These are phyloP conservation scores for Knufia fluminis DNA, from an alignment of 2,329 filamentous ascomycete genomes.

Conservation along the genomic window DNA sequence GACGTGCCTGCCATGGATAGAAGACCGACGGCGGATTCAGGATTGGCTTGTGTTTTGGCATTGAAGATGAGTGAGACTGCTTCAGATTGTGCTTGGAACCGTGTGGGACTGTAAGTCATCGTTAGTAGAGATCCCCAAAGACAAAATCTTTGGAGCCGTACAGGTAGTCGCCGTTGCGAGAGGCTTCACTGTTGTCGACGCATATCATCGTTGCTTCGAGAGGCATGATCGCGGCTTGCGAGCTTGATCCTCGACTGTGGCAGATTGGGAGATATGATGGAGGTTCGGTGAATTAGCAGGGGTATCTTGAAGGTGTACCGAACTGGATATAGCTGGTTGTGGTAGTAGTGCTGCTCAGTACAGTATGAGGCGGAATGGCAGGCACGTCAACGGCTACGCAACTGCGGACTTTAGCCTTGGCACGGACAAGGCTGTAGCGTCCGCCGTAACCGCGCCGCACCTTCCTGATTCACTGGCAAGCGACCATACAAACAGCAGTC, in stretches of 20 bases:
- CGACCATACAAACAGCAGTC: background rate
- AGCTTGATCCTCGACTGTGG: background rate
- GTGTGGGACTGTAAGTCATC: constrained; percentile 58
- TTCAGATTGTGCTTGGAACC: constrained; percentile 93
- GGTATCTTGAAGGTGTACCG: background rate
- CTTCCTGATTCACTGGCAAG: background rate
- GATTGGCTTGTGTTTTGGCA: constrained; percentile 88
- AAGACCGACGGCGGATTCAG: constrained; percentile 90
- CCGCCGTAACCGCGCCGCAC: no score
- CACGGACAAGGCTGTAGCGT: background rate
- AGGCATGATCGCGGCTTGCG: constrained; percentile 63
- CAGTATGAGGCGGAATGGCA: background rate
- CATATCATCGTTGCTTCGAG: constrained; percentile 98
- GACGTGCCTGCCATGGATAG: constrained; percentile 99
- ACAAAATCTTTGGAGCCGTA: constrained; percentile 27
- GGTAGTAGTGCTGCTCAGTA: background rate
- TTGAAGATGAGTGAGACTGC: constrained; percentile 93
- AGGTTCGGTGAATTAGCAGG: background rate
- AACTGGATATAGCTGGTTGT: background rate
- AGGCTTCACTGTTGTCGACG: constrained; percentile 98
- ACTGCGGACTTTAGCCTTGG: constrained; percentile 7
- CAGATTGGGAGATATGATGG: background rate
- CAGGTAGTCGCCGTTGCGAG: constrained; percentile 87
- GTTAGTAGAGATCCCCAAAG: constrained; percentile 4
- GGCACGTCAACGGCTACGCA: constrained; percentile 5